Evolutionary conservation across 2,329 filamentous ascomycete genomes (phyloP).

Genomic region (Lanzia echinophila): DNA sequence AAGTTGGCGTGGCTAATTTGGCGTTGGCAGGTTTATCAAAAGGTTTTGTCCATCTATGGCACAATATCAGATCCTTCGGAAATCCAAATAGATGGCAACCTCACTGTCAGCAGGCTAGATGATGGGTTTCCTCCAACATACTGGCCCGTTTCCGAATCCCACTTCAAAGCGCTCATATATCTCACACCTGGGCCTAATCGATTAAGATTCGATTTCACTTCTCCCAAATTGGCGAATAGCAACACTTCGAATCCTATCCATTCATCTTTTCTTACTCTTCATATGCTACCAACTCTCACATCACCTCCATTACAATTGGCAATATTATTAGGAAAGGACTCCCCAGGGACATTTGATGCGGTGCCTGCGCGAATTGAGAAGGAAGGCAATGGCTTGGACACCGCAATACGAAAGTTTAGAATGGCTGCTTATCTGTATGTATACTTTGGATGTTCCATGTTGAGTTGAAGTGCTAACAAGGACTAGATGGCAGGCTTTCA

Average conservation of each 20-base stretch:
- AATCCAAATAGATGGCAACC: constrained; percentile 65
- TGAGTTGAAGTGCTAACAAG: neutral
- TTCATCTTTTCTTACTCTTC: constrained; percentile 72
- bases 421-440: constrained; percentile 76
- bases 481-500: constrained; percentile 79
- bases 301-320: constrained; percentile 83
- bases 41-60: constrained; percentile 75
- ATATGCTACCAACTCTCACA: constrained; percentile 75
- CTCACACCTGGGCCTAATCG: constrained; percentile 87
- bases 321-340: constrained; percentile 83
- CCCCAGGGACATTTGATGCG: constrained; percentile 76
- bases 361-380: constrained; percentile 65
- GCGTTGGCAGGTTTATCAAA: constrained; percentile 71
- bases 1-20: constrained; percentile 11
- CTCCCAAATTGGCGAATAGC: constrained; percentile 69
- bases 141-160: constrained; percentile 84
- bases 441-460: neutral
- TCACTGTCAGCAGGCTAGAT: constrained; percentile 76
- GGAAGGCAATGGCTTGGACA: constrained; percentile 76
- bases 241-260: constrained; percentile 64
- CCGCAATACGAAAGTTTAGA: constrained; percentile 80
- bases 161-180: constrained; percentile 88
- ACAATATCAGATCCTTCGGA: constrained; percentile 67
- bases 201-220: constrained; percentile 80
- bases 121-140: constrained; percentile 74